These are phyloP conservation scores for Capsicum pubescens DNA, from an alignment of 257 asterid species.

Conservation along the genomic window DNA sequence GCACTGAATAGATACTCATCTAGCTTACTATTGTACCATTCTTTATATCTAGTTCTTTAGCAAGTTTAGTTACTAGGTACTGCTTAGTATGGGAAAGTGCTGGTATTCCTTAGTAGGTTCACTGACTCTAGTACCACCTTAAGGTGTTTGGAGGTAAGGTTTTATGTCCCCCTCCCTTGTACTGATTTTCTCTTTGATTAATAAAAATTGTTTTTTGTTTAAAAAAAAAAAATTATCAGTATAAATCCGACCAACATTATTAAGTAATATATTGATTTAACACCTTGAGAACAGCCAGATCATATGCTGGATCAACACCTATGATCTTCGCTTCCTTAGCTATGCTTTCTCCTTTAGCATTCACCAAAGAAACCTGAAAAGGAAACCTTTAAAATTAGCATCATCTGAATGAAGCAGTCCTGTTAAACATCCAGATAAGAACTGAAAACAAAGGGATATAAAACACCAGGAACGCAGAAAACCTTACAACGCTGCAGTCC, in stretches of 20 bases:
- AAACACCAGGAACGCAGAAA: constrained; percentile 36
- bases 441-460: constrained; percentile 14
- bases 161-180: too few species aligned
- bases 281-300: constrained; percentile 87
- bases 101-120: too few species aligned
- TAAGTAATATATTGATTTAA: neutral
- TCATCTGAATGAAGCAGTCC: constrained; percentile 12
- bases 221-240: neutral
- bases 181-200: too few species aligned
- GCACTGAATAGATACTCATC: too few species aligned
- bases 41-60: too few species aligned
- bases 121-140: too few species aligned
- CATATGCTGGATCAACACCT: constrained; percentile 84
- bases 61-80: too few species aligned
- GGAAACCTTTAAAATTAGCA: neutral
- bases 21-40: too few species aligned
- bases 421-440: neutral
- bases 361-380: constrained; percentile 64
- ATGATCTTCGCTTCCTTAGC: constrained; percentile 61
- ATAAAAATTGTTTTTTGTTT: too few species aligned
- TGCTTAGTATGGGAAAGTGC: too few species aligned
- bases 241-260: neutral
- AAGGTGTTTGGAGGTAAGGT: too few species aligned
- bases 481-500: constrained; percentile 95
- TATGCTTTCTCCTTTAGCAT: constrained; percentile 51